Conservation (phyloP, 495 filamentous ascomycete species). For the Cryomyces antarcticus region DNA sequence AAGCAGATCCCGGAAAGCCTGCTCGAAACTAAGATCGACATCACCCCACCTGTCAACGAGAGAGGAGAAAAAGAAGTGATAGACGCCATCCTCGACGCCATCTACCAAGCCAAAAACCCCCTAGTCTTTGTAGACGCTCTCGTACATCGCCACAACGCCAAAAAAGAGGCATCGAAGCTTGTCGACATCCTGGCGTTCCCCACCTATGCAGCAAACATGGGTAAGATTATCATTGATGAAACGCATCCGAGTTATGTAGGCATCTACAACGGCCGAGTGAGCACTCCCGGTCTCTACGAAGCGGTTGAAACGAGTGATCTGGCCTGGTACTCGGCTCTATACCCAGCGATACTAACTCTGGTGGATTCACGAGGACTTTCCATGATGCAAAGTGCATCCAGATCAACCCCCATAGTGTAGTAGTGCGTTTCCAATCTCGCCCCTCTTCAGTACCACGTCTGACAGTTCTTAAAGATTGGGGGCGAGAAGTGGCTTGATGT, state of each 20-base stretch:
- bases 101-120: slow-evolving; percentile 14
- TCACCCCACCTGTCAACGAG: slow-evolving; percentile 10
- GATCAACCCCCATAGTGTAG: slow-evolving; percentile 14
- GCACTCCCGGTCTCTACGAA: slow-evolving; percentile 8
- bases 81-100: slow-evolving; percentile 8
- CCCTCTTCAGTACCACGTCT: too few relatives aligned
- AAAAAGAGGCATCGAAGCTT: slow-evolving; percentile 10
- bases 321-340: slow-evolving; percentile 15
- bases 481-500: neutral
- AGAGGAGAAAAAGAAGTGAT: slow-evolving; percentile 12
- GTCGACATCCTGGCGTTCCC: slow-evolving; percentile 11
- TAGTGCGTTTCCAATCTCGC: too few relatives aligned
- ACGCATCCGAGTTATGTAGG: slow-evolving; percentile 14
- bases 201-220: slow-evolving; percentile 14
- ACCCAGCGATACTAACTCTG: slow-evolving; percentile 18
- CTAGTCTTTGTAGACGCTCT: slow-evolving; percentile 16
- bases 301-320: slow-evolving; percentile 10
- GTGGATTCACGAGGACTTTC: slow-evolving; percentile 14
- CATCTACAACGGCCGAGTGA: slow-evolving; percentile 15
- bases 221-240: slow-evolving; percentile 19
- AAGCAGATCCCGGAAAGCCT: slow-evolving; percentile 11
- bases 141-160: slow-evolving; percentile 12
- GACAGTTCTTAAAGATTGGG: neutral
- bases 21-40: slow-evolving; percentile 15
- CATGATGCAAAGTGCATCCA: slow-evolving; percentile 2